Percentiles rank a stretch among this genome's conserved stretches.
These are phyloP conservation scores for Sequoiadendron giganteum DNA, from an alignment of 75 land plant genomes.

Conservation along the genomic window DNA sequence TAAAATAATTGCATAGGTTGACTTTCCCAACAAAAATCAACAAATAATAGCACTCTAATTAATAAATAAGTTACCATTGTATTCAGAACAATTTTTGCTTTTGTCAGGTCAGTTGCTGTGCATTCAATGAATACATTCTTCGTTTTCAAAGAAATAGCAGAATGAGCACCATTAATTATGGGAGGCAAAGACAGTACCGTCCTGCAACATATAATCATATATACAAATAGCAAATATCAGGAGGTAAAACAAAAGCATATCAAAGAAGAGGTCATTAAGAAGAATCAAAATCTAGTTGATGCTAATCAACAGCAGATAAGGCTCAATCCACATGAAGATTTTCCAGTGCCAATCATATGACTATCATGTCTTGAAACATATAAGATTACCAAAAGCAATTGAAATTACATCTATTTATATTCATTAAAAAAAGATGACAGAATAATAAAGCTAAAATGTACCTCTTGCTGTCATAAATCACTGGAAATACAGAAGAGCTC, in stretches of 20 bases:
- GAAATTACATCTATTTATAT: not conserved
- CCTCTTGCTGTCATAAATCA: constrained; percentile 92
- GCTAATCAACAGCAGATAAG: not conserved
- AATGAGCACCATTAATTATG: constrained; percentile 97
- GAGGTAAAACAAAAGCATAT: not conserved
- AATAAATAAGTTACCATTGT: constrained; percentile 61
- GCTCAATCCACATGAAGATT: not conserved
- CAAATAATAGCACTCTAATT: not conserved
- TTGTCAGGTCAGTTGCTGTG: constrained; percentile 96
- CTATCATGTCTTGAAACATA: not conserved
- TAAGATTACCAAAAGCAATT: not conserved
- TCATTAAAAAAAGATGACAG: not conserved
- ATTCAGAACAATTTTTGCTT: constrained; percentile 94
- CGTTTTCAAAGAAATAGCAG: constrained; percentile 89
- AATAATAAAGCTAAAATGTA: constrained; percentile 13
- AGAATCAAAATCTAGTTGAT: not conserved
- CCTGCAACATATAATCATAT: constrained; percentile 39
- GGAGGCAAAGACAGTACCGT: constrained; percentile 94
- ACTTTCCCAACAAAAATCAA: not conserved
- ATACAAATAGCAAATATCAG: not conserved
- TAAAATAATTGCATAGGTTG: not conserved
- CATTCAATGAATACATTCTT: constrained; percentile 97
- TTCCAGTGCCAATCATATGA: not conserved
- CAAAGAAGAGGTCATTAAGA: not conserved
- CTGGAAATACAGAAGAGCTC: constrained; percentile 88